A percentile compares a stretch with the other conserved stretches of the same genome.
phyloP scores from a whole-genome alignment of 441 rosid species.

The Kokia cookei region DNA sequence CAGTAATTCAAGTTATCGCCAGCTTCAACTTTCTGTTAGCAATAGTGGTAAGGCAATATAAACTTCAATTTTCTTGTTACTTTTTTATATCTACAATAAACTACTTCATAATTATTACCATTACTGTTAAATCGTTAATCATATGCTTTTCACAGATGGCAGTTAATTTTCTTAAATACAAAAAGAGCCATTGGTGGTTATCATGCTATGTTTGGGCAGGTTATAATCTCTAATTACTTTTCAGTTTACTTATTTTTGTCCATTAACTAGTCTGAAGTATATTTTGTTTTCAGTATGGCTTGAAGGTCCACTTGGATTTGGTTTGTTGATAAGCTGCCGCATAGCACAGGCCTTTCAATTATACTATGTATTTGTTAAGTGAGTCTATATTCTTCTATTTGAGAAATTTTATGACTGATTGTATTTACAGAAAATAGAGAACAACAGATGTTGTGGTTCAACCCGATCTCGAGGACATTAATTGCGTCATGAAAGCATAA shows the following conservation, averaged over 20 bases:
- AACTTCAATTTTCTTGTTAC: neutral
- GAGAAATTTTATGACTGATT: neutral
- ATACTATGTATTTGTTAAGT: conserved; percentile 82
- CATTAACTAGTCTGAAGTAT: neutral
- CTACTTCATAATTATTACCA: neutral
- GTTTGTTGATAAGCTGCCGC: conserved; percentile 83
- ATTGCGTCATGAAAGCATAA: no score
- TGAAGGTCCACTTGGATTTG: conserved; percentile 94
- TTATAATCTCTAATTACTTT: conserved; percentile 13
- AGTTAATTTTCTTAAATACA: conserved; percentile 35
- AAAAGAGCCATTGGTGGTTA: conserved; percentile 58
- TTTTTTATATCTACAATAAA: neutral
- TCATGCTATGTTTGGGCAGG: conserved; percentile 94
- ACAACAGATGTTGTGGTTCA: no score
- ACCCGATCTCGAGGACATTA: no score
- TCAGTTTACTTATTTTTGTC: conserved; percentile 1
- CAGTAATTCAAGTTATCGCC: conserved; percentile 66
- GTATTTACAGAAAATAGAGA: neutral
- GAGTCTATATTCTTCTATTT: conserved; percentile 17
- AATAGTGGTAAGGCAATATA: conserved; percentile 36
- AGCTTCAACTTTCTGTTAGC: conserved; percentile 69
- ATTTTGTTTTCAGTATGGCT: conserved; percentile 60
- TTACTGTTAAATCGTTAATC: neutral
- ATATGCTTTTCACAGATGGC: conserved; percentile 43
- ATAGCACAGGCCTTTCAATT: conserved; percentile 79